A percentile compares a stretch with the other conserved stretches of the same genome.
Evolutionary conservation across 306 rosid species (phyloP).

Genomic region (Hippophae tibetana): DNA sequence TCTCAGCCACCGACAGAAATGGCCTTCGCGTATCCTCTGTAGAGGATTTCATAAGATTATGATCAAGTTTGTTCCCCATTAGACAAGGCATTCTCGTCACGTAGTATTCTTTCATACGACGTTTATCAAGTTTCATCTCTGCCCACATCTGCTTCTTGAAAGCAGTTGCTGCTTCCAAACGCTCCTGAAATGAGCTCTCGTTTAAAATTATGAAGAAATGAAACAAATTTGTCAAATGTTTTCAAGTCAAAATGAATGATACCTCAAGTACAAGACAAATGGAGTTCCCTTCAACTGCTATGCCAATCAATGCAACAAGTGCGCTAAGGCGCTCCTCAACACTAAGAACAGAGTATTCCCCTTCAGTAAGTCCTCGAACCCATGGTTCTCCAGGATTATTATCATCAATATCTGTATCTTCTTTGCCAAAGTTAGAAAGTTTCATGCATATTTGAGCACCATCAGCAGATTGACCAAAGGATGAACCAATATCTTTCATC

Average conservation of each 20-base stretch:
- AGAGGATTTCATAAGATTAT: conserved; percentile 21
- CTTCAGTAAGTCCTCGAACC: conserved; percentile 67
- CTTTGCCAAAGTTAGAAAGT: conserved; percentile 18
- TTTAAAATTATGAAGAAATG: conserved; percentile 11
- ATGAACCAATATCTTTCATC: conserved; percentile 19
- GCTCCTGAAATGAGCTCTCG: conserved; percentile 46
- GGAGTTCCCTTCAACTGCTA: conserved; percentile 64
- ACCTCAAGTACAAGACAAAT: conserved; percentile 62
- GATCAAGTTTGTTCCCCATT: conserved; percentile 32
- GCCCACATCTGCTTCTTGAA: conserved; percentile 74
- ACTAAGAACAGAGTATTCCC: conserved; percentile 69
- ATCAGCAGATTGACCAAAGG: conserved; percentile 19
- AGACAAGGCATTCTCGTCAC: conserved; percentile 27
- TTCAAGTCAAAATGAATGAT: conserved; percentile 15
- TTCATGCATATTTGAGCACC: conserved; percentile 21
- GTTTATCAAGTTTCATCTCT: conserved; percentile 59
- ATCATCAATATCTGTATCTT: conserved; percentile 48
- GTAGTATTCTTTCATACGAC: conserved; percentile 49
- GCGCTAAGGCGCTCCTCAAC: conserved; percentile 74
- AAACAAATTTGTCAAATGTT: neutral
- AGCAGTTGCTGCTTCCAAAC: conserved; percentile 72
- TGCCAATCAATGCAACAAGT: conserved; percentile 49
- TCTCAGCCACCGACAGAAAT: conserved; percentile 14
- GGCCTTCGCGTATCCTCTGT: conserved; percentile 33
- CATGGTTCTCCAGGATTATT: conserved; percentile 52